Evolutionary conservation across 2,329 filamentous ascomycete species (phyloP).

Genomic region (Metarhizium anisopliae): DNA sequence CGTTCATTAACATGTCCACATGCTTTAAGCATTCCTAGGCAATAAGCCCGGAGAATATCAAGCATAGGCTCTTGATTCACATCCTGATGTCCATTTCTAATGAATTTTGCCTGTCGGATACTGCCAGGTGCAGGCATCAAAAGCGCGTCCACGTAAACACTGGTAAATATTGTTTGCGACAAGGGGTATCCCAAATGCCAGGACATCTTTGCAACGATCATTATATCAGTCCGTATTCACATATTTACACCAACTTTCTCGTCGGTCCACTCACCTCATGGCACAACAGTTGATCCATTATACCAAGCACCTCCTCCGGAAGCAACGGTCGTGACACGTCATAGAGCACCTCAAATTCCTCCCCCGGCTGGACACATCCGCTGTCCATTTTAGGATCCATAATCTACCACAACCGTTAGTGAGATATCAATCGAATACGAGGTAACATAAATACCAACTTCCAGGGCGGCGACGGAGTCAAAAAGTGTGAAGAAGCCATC

Average conservation of each 20-base stretch:
- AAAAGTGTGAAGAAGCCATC: conserved; percentile 92
- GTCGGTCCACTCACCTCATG: conserved; percentile 55
- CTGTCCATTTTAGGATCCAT: conserved; percentile 99
- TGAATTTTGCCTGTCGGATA: conserved; percentile 58
- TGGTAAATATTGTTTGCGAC: conserved; percentile 90
- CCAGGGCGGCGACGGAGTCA: conserved; percentile 81
- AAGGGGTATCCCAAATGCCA: conserved; percentile 96
- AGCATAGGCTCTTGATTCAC: conserved; percentile 38
- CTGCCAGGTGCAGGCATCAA: conserved; percentile 59
- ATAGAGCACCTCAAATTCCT: conserved; percentile 77
- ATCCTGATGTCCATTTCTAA: conserved; percentile 22
- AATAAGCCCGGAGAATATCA: conserved; percentile 72
- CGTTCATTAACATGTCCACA: conserved; percentile 71
- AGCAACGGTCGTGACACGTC: conserved; percentile 59
- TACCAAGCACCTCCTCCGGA: conserved; percentile 76
- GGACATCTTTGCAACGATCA: conserved; percentile 55
- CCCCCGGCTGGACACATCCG: conserved; percentile 68
- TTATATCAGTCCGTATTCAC: neutral
- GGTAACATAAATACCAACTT: conserved; percentile 36
- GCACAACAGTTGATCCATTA: conserved; percentile 87
- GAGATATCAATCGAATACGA: neutral
- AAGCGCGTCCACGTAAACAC: conserved; percentile 78
- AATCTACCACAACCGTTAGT: conserved; percentile 49
- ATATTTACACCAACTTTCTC: neutral
- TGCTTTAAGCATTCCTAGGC: conserved; percentile 72